Percentiles rank a stretch among this genome's conserved stretches.
Evolutionary conservation across 768 basidiomycete species (phyloP).

Genomic region (Boletus tomentosulus): DNA sequence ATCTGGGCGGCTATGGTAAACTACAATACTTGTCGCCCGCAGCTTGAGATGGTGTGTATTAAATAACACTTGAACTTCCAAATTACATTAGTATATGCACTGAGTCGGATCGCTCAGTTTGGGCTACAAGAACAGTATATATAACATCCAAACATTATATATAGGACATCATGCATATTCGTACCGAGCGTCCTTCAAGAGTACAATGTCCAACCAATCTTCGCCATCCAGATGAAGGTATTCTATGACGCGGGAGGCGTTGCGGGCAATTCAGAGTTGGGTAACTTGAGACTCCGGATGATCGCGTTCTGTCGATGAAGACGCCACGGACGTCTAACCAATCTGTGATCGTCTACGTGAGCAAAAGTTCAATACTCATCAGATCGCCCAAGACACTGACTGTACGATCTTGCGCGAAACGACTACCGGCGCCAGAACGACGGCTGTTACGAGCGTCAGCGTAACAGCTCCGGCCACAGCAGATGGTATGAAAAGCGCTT

Average conservation of each 20-base stretch:
- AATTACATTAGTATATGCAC: too few species aligned
- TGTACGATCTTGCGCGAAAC: neutral
- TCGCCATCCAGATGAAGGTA: too few species aligned
- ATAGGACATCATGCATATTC: too few species aligned
- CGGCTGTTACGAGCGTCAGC: neutral
- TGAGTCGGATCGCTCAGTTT: too few species aligned
- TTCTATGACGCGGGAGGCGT: neutral
- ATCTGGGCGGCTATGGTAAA: too few species aligned
- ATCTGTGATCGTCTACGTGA: neutral
- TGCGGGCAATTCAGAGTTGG: neutral
- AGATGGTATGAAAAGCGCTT: slow-evolving; percentile 3
- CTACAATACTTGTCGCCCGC: too few species aligned
- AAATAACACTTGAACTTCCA: too few species aligned
- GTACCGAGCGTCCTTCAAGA: too few species aligned
- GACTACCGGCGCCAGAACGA: neutral
- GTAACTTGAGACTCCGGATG: neutral
- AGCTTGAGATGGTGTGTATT: too few species aligned
- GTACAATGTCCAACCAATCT: too few species aligned
- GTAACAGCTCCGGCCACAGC: neutral
- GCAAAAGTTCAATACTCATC: neutral
- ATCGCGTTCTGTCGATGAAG: slow-evolving; percentile 2
- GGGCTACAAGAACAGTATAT: too few species aligned
- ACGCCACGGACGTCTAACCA: slow-evolving; percentile 4
- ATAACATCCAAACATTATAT: too few species aligned
- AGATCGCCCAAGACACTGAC: neutral